phyloP scores from a whole-genome alignment of 768 basidiomycete genomes.

The Cytidiella melzeri region DNA sequence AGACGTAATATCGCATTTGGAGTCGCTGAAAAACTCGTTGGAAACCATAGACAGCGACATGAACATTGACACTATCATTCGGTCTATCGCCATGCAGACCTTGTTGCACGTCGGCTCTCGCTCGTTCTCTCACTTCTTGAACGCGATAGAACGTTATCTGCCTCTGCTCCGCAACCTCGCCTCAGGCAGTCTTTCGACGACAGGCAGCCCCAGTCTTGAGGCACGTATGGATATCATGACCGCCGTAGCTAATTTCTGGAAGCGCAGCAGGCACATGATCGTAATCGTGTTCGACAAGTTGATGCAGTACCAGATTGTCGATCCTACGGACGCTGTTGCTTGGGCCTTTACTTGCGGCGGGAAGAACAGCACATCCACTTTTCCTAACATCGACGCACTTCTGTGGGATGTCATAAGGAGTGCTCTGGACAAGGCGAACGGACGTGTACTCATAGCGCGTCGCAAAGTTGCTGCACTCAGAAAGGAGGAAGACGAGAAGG shows the following conservation, averaged over 20 bases:
- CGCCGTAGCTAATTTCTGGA: conserved; percentile 77
- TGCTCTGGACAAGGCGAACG: conserved; percentile 87
- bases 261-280: conserved; percentile 77
- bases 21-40: conserved; percentile 59
- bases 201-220: conserved; percentile 37
- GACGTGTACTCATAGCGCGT: conserved; percentile 73
- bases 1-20: conserved; percentile 72
- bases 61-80: conserved; percentile 62
- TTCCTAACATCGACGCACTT: conserved; percentile 47
- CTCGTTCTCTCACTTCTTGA: conserved; percentile 96
- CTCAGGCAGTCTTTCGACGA: conserved; percentile 31
- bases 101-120: conserved; percentile 88
- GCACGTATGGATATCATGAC: conserved; percentile 68
- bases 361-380: conserved; percentile 19
- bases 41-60: conserved; percentile 50
- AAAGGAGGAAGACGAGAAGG: conserved; percentile 85
- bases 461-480: conserved; percentile 67
- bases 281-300: conserved; percentile 94
- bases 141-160: conserved; percentile 94
- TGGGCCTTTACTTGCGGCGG: conserved; percentile 57
- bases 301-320: conserved; percentile 97
- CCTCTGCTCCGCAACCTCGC: conserved; percentile 64
- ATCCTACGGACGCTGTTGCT: conserved; percentile 83
- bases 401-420: conserved; percentile 85
- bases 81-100: conserved; percentile 81